phyloP scores from a whole-genome alignment of 2,329 filamentous ascomycete genomes.

The Penicillium nordicum region DNA sequence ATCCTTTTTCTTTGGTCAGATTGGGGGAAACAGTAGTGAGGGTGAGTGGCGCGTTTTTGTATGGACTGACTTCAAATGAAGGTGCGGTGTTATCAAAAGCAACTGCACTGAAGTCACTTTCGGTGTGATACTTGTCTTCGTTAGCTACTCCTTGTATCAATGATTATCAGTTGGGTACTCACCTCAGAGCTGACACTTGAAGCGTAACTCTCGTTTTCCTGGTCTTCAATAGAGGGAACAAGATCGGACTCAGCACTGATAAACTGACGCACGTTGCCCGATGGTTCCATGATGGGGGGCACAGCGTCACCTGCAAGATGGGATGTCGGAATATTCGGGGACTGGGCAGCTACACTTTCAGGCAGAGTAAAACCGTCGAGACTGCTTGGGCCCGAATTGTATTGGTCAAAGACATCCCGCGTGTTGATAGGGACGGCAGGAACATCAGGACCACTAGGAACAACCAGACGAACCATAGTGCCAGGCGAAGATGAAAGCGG shows the following conservation, averaged over 20 bases:
- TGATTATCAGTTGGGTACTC: no score
- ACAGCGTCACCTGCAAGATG: neutral
- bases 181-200: neutral
- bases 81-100: neutral
- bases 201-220: neutral
- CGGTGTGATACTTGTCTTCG: neutral
- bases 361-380: no score
- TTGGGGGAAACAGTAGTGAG: neutral
- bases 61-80: neutral
- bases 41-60: neutral
- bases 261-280: neutral
- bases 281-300: neutral
- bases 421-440: neutral
- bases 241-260: neutral
- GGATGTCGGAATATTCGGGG: neutral
- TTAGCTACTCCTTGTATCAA: neutral
- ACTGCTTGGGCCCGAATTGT: neutral
- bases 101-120: neutral
- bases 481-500: neutral
- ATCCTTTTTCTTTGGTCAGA: neutral
- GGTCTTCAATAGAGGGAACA: neutral
- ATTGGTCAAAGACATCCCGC: neutral
- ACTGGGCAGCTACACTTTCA: neutral
- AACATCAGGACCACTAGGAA: conserved; percentile 1
- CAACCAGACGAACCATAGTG: neutral